Evolutionary conservation across 139 green algal genomes (phyloP).

Genomic region (Chlorella sp.): DNA sequence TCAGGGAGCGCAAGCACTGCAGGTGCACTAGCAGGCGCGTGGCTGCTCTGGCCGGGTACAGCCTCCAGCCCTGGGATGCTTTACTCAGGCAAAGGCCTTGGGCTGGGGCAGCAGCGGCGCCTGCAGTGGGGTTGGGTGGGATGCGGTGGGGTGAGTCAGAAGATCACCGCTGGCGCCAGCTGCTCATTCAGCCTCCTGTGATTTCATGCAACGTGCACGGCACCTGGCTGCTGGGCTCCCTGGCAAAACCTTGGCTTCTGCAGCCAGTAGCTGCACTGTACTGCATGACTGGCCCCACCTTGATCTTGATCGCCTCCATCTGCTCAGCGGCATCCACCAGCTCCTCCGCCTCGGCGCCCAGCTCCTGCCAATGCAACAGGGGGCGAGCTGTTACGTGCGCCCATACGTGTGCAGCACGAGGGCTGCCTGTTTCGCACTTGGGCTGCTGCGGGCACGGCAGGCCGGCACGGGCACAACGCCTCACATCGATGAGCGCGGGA

Average conservation of each 20-base stretch:
- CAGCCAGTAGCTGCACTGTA: too few relatives aligned
- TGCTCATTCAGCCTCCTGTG: too few relatives aligned
- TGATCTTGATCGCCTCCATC: slow-evolving; percentile 18
- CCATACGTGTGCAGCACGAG: too few relatives aligned
- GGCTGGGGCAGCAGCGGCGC: not conserved
- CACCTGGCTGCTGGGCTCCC: too few relatives aligned
- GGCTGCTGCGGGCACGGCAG: not conserved
- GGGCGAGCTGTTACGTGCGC: too few relatives aligned
- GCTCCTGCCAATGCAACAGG: slow-evolving; percentile 5
- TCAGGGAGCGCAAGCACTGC: too few relatives aligned
- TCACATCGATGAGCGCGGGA: not conserved
- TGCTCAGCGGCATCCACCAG: slow-evolving; percentile 4
- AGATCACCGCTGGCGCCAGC: too few relatives aligned
- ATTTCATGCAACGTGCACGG: too few relatives aligned
- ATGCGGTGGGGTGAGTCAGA: too few relatives aligned
- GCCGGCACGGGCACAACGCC: not conserved
- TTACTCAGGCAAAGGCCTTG: not conserved
- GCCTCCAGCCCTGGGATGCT: not conserved
- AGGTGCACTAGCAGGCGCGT: not conserved
- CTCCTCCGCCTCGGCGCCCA: not conserved
- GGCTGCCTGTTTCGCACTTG: too few relatives aligned
- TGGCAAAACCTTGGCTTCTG: too few relatives aligned
- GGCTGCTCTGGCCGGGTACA: not conserved
- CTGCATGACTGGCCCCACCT: not conserved
- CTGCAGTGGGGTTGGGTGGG: too few relatives aligned